Percentiles rank a stretch among this genome's conserved stretches.
These are phyloP conservation scores for Agrostemma githago DNA, from an alignment of 148 eudicot genomes.

Conservation along the genomic window DNA sequence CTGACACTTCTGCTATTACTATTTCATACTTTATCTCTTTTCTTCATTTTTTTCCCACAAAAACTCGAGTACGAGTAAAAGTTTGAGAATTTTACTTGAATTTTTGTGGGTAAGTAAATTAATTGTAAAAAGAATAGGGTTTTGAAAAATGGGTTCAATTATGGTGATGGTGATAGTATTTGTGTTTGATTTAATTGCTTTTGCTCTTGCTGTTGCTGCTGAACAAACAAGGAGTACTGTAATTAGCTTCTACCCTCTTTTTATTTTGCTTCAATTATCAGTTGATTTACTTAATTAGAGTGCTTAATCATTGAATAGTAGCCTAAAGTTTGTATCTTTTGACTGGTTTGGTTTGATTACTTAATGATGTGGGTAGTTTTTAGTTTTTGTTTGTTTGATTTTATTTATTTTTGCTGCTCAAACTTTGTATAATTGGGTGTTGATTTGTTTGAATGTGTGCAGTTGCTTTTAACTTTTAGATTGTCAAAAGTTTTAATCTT, in stretches of 20 bases:
- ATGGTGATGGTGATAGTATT: slow-evolving; percentile 50
- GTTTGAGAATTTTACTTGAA: background rate
- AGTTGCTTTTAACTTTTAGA: background rate
- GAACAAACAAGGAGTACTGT: slow-evolving; percentile 61
- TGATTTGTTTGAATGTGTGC: background rate
- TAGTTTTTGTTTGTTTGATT: background rate
- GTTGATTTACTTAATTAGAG: background rate
- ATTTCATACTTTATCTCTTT: background rate
- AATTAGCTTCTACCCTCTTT: slow-evolving; percentile 20
- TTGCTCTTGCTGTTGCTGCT: slow-evolving; percentile 74
- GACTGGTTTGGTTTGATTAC: background rate
- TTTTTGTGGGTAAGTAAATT: background rate
- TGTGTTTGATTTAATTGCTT: slow-evolving; percentile 62
- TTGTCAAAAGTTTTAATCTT: background rate
- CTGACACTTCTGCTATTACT: background rate
- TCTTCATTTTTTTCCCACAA: background rate
- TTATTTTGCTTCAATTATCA: background rate
- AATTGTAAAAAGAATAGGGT: background rate
- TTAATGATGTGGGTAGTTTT: background rate
- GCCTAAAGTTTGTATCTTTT: background rate
- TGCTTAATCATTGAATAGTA: background rate
- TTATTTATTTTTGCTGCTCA: background rate
- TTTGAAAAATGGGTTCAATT: slow-evolving; percentile 48
- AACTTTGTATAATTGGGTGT: background rate
- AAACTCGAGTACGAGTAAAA: background rate